Evolutionary conservation across 129 eudicot genomes (phyloP).

Genomic region (Glebionis coronaria): DNA sequence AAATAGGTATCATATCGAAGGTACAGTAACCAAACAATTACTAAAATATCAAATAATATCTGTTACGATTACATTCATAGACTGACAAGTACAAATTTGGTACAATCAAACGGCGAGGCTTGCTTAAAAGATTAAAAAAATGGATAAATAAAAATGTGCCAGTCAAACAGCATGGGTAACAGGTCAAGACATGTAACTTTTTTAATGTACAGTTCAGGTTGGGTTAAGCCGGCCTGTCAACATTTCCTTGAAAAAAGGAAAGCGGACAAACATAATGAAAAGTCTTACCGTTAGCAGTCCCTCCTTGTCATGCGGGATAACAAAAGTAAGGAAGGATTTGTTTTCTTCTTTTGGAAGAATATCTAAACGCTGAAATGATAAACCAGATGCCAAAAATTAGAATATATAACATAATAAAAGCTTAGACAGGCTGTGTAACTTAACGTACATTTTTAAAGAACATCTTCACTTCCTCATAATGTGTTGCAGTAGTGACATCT

Average conservation of each 20-base stretch:
- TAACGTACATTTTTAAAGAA: conserved; percentile 69
- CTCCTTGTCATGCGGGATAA: conserved; percentile 88
- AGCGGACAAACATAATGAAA: conserved; percentile 7
- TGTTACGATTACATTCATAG: no score
- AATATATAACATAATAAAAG: neutral
- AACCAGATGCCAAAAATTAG: conserved; percentile 11
- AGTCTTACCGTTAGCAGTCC: conserved; percentile 57
- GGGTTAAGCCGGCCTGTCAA: no score
- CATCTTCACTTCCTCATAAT: conserved; percentile 56
- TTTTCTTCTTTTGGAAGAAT: conserved; percentile 80
- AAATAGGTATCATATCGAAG: neutral
- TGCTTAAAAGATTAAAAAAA: no score
- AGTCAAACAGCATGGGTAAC: no score
- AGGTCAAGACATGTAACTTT: no score
- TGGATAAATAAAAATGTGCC: no score
- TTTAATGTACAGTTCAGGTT: no score
- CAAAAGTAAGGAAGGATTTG: conserved; percentile 77
- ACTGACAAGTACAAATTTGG: no score
- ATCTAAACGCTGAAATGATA: conserved; percentile 58
- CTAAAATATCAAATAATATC: no score
- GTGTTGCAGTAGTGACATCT: conserved; percentile 26
- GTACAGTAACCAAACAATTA: neutral
- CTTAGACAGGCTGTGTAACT: conserved; percentile 11
- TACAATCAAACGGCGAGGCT: no score
- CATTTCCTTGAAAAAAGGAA: neutral